Conservation (phyloP, 345 rosid species). For the Linum lewisii region DNA sequence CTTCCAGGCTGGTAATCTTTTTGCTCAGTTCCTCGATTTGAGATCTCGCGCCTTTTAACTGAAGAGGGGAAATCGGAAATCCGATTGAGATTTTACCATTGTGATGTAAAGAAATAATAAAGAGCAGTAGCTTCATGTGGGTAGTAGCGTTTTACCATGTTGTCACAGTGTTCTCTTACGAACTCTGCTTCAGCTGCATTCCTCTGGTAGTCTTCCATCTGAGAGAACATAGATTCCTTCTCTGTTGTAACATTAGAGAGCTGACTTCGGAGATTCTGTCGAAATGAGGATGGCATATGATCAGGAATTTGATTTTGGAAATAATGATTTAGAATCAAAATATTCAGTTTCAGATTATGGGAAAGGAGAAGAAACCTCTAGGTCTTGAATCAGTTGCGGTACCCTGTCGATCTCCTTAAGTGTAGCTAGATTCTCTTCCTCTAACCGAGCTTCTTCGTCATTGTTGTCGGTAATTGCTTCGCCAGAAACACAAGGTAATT, state of each 20-base stretch:
- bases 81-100: background rate
- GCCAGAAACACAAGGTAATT: background rate
- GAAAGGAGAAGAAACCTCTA: slow-evolving; percentile 31
- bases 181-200: slow-evolving; percentile 15
- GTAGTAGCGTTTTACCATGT: slow-evolving; percentile 16
- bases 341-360: background rate
- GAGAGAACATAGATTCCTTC: slow-evolving; percentile 26
- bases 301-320: background rate
- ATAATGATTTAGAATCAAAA: slow-evolving; percentile 1
- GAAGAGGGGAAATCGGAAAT: slow-evolving; percentile 9
- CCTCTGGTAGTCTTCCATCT: slow-evolving; percentile 22
- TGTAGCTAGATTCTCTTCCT: background rate
- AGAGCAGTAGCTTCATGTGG: background rate
- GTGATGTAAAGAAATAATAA: background rate
- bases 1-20: slow-evolving; percentile 35
- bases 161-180: slow-evolving; percentile 13
- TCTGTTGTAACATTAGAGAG: slow-evolving; percentile 22
- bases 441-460: too few relatives aligned
- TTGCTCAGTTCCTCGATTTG: slow-evolving; percentile 29
- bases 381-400: slow-evolving; percentile 15
- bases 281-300: background rate
- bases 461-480: background rate
- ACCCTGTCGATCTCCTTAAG: slow-evolving; percentile 22
- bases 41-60: slow-evolving; percentile 34
- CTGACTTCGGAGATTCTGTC: slow-evolving; percentile 28